Conservation (phyloP, 345 rosid species). For the Combretum micranthum region DNA sequence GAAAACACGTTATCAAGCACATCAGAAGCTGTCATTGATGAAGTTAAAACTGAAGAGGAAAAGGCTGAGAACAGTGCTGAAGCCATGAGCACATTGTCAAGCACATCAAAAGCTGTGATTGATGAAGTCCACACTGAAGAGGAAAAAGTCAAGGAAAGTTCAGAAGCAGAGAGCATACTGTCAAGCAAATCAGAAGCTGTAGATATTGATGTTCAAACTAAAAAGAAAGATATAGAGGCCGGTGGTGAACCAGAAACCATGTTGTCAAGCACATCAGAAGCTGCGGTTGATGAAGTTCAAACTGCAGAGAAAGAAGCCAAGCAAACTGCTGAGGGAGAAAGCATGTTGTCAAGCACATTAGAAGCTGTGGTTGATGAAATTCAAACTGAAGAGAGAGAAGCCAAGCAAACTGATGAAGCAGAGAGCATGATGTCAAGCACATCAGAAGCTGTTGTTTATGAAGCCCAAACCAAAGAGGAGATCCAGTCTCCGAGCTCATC, state of each 20-base stretch:
- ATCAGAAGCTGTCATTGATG: constrained; percentile 14
- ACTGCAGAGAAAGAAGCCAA: too few relatives aligned
- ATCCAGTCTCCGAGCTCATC: neutral
- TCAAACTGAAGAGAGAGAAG: too few relatives aligned
- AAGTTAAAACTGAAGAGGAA: constrained; percentile 16
- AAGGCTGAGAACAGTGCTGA: constrained; percentile 12
- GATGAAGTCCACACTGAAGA: constrained; percentile 12
- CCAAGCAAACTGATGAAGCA: too few relatives aligned
- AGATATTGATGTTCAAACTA: constrained; percentile 14
- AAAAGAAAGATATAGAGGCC: constrained; percentile 18
- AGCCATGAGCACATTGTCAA: constrained; percentile 9
- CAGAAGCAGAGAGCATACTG: constrained; percentile 10
- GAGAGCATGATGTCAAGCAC: too few relatives aligned
- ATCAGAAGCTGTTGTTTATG: too few relatives aligned
- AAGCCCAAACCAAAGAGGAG: neutral
- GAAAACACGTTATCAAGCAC: constrained; percentile 8
- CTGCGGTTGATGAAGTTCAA: too few relatives aligned
- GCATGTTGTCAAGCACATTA: too few relatives aligned
- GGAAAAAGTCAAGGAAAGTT: constrained; percentile 14
- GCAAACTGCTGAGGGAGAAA: too few relatives aligned
- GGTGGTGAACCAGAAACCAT: neutral
- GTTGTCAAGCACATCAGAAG: too few relatives aligned
- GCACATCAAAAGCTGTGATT: constrained; percentile 12
- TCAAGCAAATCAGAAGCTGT: constrained; percentile 11
- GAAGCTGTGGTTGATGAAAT: too few relatives aligned